Evolutionary conservation across 2,329 filamentous ascomycete genomes (phyloP).

Genomic region (Diaporthe australafricana): DNA sequence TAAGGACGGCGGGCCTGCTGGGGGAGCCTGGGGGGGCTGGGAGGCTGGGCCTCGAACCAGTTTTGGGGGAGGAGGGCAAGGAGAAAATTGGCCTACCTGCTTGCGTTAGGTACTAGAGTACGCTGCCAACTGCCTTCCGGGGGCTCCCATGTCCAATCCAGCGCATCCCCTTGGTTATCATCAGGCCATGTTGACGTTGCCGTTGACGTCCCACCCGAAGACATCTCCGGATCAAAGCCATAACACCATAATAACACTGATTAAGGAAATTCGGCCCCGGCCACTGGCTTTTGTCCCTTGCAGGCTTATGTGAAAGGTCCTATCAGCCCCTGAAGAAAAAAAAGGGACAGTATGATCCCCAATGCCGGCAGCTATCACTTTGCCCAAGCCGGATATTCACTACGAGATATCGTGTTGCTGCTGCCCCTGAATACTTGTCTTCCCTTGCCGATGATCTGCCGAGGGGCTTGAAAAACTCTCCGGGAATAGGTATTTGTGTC

Average conservation of each 20-base stretch:
- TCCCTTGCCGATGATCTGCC: slow-evolving; percentile 15
- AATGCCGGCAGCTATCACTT: slow-evolving; percentile 12
- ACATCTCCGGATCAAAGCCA: slow-evolving; percentile 6
- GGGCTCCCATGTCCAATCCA: neutral
- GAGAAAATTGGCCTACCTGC: neutral
- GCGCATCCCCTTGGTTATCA: slow-evolving; percentile 8
- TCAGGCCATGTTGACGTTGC: slow-evolving; percentile 27
- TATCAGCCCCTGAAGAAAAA: slow-evolving; percentile 24
- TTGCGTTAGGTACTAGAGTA: neutral
- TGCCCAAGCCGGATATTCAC: neutral
- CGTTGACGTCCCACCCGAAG: slow-evolving; percentile 20
- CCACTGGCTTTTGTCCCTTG: slow-evolving; percentile 18
- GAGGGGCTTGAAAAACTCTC: neutral
- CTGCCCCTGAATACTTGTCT: neutral
- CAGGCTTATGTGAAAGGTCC: slow-evolving; percentile 15
- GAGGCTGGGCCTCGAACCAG: neutral
- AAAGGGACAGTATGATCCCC: slow-evolving; percentile 7
- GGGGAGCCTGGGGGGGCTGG: too few relatives aligned
- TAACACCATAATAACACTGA: slow-evolving; percentile 8
- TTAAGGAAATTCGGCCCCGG: slow-evolving; percentile 22
- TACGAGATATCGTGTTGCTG: neutral
- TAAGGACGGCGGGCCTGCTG: neutral
- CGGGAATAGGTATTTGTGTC: slow-evolving; percentile 1
- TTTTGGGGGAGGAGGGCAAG: neutral
- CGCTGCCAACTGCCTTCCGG: neutral